Base-by-base conservation (phyloP, 495 filamentous ascomycete genomes). In the Talaromyces liani region DNA sequence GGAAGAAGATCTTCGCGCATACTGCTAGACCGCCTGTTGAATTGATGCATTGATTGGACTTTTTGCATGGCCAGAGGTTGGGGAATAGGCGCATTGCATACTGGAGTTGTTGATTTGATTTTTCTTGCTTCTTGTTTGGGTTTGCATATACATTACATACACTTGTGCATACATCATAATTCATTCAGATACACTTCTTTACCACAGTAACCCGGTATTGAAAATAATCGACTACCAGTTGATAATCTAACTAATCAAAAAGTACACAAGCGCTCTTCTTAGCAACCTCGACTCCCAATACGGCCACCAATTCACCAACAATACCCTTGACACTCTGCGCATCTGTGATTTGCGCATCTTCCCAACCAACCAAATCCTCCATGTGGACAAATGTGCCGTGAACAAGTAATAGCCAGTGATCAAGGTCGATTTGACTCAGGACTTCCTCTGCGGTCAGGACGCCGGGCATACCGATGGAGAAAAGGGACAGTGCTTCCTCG, bases 21-120 rank as follows among this genome's bases (percentile, higher is more conserved):
- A 98, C 94, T 2, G 67, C 87, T 4, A 80, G 93, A 57, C 94
- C 94, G 14, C 94, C 94, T 0, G 86, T 98, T 2, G 94, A 98
- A 77, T 75, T 98, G 74, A 97, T 97, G 91, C 72, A 84, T 60
- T 77, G 63, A 58, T 56, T 47, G 29, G 51, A 29, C 51, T 55
- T 14, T 33, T 53, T 53, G 51, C 51, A 27, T 55, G 36, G 36
- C 12, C 36, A 22, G 45, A 20, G 45, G 45, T 49, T 20, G 45
- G 45, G 6, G 4, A 12, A 20, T 22, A 2, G 53, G 53, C 53
- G 53, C 20, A 27, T 56, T 58, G 56, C 56, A 58, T 58, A n/a
- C 31, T 31, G 56, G 56, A 58, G 27, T 36, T 58, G 56, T 36
- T 9, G 29, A 14, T 58, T 58, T 58, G 10, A 7, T 31, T 45